phyloP scores from a whole-genome alignment of 2,329 filamentous ascomycete species.

The Emergomyces pasteurianus region DNA sequence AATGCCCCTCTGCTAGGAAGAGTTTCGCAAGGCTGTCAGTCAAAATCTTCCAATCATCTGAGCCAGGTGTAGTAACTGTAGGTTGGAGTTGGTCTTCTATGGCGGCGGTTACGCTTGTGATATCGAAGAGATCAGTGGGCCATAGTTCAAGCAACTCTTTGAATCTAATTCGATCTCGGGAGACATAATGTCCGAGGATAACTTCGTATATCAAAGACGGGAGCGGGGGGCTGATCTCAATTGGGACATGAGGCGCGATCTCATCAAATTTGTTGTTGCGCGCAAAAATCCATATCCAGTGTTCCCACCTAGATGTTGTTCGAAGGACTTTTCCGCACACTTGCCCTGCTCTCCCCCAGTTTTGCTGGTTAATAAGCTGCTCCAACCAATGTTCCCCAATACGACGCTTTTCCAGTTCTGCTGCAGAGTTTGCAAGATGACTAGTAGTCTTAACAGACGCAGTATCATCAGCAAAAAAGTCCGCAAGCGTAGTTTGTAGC shows the following conservation, averaged over 20 bases:
- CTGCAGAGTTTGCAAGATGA: slow-evolving; percentile 43
- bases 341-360: slow-evolving; percentile 69
- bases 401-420: slow-evolving; percentile 75
- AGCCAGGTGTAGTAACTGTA: slow-evolving; percentile 62
- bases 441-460: not conserved
- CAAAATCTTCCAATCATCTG: slow-evolving; percentile 81
- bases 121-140: slow-evolving; percentile 74
- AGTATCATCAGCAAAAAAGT: slow-evolving; percentile 62
- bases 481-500: slow-evolving; percentile 38
- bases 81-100: slow-evolving; percentile 74
- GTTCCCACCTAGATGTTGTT: slow-evolving; percentile 75
- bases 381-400: slow-evolving; percentile 92
- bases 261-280: slow-evolving; percentile 79
- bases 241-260: slow-evolving; percentile 74
- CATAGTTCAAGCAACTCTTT: slow-evolving; percentile 70
- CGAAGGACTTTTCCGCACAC: slow-evolving; percentile 73
- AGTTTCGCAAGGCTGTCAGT: slow-evolving; percentile 75
- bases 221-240: slow-evolving; percentile 64
- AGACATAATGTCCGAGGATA: slow-evolving; percentile 78
- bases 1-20: slow-evolving; percentile 67
- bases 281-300: slow-evolving; percentile 89
- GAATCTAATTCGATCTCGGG: slow-evolving; percentile 61
- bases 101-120: slow-evolving; percentile 60
- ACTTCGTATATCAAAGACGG: slow-evolving; percentile 78
- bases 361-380: slow-evolving; percentile 60